Base-by-base conservation (phyloP, 805 yeast genomes). In the Schizosaccharomyces lindneri region DNA sequence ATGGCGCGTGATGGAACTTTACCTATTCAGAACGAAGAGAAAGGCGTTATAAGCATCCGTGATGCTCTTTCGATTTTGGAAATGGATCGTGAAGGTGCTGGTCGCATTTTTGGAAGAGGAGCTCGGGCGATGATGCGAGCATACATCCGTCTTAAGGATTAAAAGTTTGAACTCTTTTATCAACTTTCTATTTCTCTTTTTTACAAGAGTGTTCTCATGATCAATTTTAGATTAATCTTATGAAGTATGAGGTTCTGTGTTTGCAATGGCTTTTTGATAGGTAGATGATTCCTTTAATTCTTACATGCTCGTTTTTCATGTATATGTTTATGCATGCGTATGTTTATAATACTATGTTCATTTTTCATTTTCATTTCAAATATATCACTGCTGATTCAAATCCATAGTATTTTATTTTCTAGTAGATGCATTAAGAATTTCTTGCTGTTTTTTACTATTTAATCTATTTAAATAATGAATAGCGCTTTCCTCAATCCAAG, bases 401-500 rank as follows among this genome's bases (percentile, higher is more conserved):
- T 24, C 51, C 27, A 46, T 46, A 24, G n/a, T 24, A 5, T 46
- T 46, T 46, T 46, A 46, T 24, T 46, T 51, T 5, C 36, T 21
- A 51, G 57, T 11, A 51, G 57, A 21, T 19, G 57, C 57, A 51
- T 51, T 51, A 17, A 51, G 27, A 29, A 51, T 29, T 17, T 29
- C 36, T 29, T 59, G 61, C 36, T 43, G 55, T 55, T 59, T 46
- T 31, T 43, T 59, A 17, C 39, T 31, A 11, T 41, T 59, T 11
- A 29, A 32, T 24, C n/a, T n/a, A 41, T 41, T 31, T 15, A 59
- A 51, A 43, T 43, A 59, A 43, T 59, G 74, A 65, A 85, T 87
- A 61, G 90, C 76, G 68, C 87, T 88, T 67, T 88, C 93, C 64
- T 80, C 79, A 62, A 93, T 74, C 64, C 86, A 87, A 32, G 65